These are phyloP conservation scores for Asparagopsis taxiformis DNA, from an alignment of 31 red algal species.

Conservation along the genomic window DNA sequence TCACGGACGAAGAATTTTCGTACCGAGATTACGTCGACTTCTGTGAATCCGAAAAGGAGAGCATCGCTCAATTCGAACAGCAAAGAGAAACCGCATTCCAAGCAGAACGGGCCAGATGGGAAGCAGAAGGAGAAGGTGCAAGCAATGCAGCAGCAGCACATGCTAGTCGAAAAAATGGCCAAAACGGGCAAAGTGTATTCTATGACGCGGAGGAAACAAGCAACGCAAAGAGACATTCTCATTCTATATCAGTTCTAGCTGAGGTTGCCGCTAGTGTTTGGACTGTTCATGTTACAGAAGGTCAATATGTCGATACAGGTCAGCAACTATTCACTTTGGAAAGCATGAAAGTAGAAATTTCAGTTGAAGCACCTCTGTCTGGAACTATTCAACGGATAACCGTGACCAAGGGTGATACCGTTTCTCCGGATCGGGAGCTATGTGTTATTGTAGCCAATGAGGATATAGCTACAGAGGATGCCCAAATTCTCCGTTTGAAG, in stretches of 20 bases:
- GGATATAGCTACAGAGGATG: constrained; percentile 9
- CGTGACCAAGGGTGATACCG: constrained; percentile 42
- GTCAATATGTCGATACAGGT: constrained; percentile 50
- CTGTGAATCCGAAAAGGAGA: constrained; percentile 20
- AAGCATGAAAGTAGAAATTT: constrained; percentile 86
- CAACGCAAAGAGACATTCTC: constrained; percentile 3
- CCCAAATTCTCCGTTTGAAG: constrained; percentile 11
- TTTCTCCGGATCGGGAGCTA: constrained; percentile 34
- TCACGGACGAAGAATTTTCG: constrained; percentile 55
- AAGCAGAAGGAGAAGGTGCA: constrained; percentile 66
- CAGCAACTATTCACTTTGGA: constrained; percentile 61
- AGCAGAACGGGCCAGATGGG: constrained; percentile 71
- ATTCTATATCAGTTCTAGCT: constrained; percentile 28
- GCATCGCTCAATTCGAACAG: constrained; percentile 47
- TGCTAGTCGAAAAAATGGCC: constrained; percentile 16
- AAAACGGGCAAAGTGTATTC: not conserved
- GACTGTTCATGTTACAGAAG: constrained; percentile 59
- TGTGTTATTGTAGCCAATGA: constrained; percentile 28
- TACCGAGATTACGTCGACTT: constrained; percentile 56
- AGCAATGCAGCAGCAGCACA: constrained; percentile 68
- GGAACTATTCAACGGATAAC: constrained; percentile 40
- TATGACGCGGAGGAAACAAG: not conserved
- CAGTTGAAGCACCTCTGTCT: constrained; percentile 46
- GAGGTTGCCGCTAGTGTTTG: constrained; percentile 74
- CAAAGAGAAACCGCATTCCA: constrained; percentile 46